A percentile compares a stretch with the other conserved stretches of the same genome.
Conservation (phyloP, 805 yeast genomes). For the Teunomyces tritomae region DNA sequence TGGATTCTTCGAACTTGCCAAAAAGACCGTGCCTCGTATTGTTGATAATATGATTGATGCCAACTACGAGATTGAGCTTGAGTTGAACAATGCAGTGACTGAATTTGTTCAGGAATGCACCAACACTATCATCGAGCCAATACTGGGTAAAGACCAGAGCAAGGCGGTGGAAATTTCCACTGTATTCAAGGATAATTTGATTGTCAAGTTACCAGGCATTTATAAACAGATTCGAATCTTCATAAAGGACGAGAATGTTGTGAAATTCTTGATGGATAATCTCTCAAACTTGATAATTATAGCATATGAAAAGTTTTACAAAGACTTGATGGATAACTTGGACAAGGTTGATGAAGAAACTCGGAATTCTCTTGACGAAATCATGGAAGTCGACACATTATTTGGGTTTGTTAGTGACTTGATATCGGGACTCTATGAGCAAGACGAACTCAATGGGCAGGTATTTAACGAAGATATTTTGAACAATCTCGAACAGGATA, state of each 20-base stretch:
- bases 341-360: slow-evolving; percentile 20
- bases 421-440: slow-evolving; percentile 20
- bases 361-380: slow-evolving; percentile 35
- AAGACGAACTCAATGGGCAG: slow-evolving; percentile 10
- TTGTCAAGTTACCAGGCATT: slow-evolving; percentile 55
- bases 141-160: slow-evolving; percentile 12
- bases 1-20: slow-evolving; percentile 49
- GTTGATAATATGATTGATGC: slow-evolving; percentile 82
- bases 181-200: slow-evolving; percentile 48
- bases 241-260: slow-evolving; percentile 51
- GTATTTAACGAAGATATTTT: slow-evolving; percentile 27
- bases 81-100: slow-evolving; percentile 67
- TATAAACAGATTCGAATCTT: slow-evolving; percentile 51
- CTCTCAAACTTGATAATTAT: slow-evolving; percentile 50
- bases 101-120: slow-evolving; percentile 56
- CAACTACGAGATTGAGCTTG: slow-evolving; percentile 64
- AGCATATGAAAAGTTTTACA: slow-evolving; percentile 55
- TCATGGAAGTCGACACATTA: slow-evolving; percentile 66
- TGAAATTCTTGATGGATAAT: slow-evolving; percentile 28
- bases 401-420: slow-evolving; percentile 46
- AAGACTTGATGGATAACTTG: slow-evolving; percentile 22
- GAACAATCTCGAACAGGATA: slow-evolving; percentile 15
- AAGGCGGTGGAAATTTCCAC: slow-evolving; percentile 30
- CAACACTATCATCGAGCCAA: slow-evolving; percentile 47
- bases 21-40: slow-evolving; percentile 74